These are phyloP conservation scores for Hemisphaericaspora xylofermentans DNA, from an alignment of 1,139 yeast genomes.

Conservation along the genomic window DNA sequence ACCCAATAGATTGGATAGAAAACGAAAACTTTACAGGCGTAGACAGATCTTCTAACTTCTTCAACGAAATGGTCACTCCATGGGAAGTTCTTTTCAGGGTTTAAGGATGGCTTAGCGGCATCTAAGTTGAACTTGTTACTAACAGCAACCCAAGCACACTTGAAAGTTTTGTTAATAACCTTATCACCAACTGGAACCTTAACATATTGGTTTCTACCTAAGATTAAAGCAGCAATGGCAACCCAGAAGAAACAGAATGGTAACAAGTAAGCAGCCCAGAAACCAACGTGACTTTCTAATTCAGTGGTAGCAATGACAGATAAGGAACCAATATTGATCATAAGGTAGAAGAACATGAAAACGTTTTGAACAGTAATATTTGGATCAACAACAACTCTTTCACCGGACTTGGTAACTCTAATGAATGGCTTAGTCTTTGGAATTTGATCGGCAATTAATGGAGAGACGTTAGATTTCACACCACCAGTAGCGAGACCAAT, in stretches of 20 bases:
- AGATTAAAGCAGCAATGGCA: slow-evolving; percentile 52
- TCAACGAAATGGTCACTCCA: slow-evolving; percentile 66
- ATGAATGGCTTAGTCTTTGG: slow-evolving; percentile 41
- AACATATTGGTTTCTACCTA: slow-evolving; percentile 59
- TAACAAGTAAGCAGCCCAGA: slow-evolving; percentile 49
- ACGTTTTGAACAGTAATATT: slow-evolving; percentile 43
- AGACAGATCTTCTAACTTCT: slow-evolving; percentile 56
- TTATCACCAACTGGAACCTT: slow-evolving; percentile 64
- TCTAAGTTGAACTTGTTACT: slow-evolving; percentile 52
- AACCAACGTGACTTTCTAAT: slow-evolving; percentile 37
- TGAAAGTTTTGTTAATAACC: slow-evolving; percentile 57
- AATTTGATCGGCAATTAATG: slow-evolving; percentile 75
- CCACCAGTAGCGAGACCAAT: slow-evolving; percentile 83
- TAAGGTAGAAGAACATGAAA: slow-evolving; percentile 43
- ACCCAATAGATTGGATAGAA: slow-evolving; percentile 69
- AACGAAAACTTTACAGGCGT: slow-evolving; percentile 62
- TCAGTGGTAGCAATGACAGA: slow-evolving; percentile 45
- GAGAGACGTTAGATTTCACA: slow-evolving; percentile 76
- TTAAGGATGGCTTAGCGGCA: slow-evolving; percentile 54
- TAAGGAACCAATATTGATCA: slow-evolving; percentile 43
- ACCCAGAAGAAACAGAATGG: slow-evolving; percentile 69
- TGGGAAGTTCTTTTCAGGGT: slow-evolving; percentile 43
- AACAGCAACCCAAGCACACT: slow-evolving; percentile 44
- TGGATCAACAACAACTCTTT: slow-evolving; percentile 41
- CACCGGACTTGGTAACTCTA: slow-evolving; percentile 35